These are phyloP conservation scores for Pichia manshurica DNA, from an alignment of 805 yeast species.

Conservation along the genomic window DNA sequence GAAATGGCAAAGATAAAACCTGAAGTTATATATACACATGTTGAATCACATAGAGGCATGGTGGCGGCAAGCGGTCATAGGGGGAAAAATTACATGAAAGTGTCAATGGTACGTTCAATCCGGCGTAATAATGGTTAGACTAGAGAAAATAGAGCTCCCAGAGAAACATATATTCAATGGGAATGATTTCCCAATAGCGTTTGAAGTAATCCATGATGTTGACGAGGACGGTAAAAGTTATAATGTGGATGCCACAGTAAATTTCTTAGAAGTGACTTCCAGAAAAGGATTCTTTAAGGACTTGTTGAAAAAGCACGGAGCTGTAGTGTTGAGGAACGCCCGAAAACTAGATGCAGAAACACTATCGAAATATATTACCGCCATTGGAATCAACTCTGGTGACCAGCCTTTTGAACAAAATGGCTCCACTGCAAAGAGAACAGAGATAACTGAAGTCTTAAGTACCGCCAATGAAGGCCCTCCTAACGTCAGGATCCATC, in stretches of 20 bases:
- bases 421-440: conserved; percentile 28
- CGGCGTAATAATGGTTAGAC: too few species aligned
- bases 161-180: conserved; percentile 32
- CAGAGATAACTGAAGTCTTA: conserved; percentile 22
- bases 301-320: conserved; percentile 24
- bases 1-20: too few species aligned
- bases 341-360: conserved; percentile 22
- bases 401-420: conserved; percentile 25
- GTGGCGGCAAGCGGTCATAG: too few species aligned
- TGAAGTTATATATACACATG: too few species aligned
- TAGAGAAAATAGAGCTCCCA: not conserved
- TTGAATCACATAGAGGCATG: too few species aligned
- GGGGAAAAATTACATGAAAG: too few species aligned
- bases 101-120: too few species aligned
- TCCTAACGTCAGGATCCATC: conserved; percentile 20
- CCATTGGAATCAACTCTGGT: conserved; percentile 23
- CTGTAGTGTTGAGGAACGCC: conserved; percentile 25
- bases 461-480: conserved; percentile 33
- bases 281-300: not conserved
- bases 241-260: conserved; percentile 1
- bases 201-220: conserved; percentile 31
- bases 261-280: not conserved
- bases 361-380: conserved; percentile 19
- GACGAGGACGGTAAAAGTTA: conserved; percentile 32
- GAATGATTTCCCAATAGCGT: conserved; percentile 38